Evolutionary conservation across 768 basidiomycete genomes (phyloP).

Genomic region (Leccinum rimulosum): DNA sequence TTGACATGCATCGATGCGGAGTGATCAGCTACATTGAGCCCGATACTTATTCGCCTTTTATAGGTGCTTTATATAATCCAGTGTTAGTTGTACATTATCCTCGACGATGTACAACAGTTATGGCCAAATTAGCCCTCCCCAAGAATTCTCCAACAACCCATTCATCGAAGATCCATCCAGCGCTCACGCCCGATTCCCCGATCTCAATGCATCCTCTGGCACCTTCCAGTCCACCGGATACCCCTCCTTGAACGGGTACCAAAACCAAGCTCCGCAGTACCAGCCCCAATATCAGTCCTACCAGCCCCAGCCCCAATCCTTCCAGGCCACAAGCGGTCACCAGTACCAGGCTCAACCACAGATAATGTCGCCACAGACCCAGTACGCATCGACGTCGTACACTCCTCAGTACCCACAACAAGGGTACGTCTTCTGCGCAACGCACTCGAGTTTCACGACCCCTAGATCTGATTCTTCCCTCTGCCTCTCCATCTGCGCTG

Average conservation of each 20-base stretch:
- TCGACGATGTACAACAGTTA: constrained; percentile 42
- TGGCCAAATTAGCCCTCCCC: constrained; percentile 18
- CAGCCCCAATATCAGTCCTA: constrained; percentile 37
- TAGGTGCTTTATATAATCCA: background rate
- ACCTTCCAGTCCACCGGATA: constrained; percentile 14
- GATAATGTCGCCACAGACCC: constrained; percentile 18
- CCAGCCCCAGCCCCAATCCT: constrained; percentile 22
- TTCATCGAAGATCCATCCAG: constrained; percentile 55
- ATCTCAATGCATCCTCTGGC: constrained; percentile 40
- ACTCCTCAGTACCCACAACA: constrained; percentile 24
- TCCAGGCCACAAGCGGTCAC: background rate
- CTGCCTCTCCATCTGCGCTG: background rate
- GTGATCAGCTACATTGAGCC: too few species aligned
- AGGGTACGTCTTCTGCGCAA: constrained; percentile 12
- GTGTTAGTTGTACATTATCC: too few species aligned
- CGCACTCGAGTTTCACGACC: background rate
- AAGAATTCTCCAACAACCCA: constrained; percentile 58
- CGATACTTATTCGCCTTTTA: background rate
- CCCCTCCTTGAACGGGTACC: constrained; percentile 22
- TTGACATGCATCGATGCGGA: too few species aligned
- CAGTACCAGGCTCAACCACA: constrained; percentile 22
- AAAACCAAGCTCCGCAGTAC: constrained; percentile 32
- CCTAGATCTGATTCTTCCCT: constrained; percentile 1
- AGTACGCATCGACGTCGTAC: constrained; percentile 23
- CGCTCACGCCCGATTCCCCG: constrained; percentile 59